Percentiles rank a stretch among this genome's conserved stretches.
Evolutionary conservation across 2,329 filamentous ascomycete species (phyloP).

Genomic region (Neobulgaria alba): DNA sequence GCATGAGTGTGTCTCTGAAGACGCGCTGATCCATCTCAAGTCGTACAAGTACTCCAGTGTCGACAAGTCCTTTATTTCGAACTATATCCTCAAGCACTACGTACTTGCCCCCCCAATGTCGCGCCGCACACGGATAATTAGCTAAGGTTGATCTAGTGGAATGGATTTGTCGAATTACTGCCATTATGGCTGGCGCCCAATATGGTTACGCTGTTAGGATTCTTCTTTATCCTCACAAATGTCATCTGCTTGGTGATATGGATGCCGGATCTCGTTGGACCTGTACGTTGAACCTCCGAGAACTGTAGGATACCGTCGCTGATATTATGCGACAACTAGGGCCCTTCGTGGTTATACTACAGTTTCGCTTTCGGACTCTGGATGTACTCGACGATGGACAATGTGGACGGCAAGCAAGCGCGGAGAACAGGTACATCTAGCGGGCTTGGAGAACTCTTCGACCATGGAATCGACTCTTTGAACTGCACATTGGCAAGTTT

Average conservation of each 20-base stretch:
- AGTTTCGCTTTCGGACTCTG: slow-evolving; percentile 93
- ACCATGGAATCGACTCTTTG: slow-evolving; percentile 95
- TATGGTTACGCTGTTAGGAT: slow-evolving; percentile 91
- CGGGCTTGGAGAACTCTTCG: slow-evolving; percentile 90
- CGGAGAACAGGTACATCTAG: slow-evolving; percentile 90
- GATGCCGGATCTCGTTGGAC: slow-evolving; percentile 85
- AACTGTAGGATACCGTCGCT: not conserved
- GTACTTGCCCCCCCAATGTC: slow-evolving; percentile 49
- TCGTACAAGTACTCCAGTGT: slow-evolving; percentile 97
- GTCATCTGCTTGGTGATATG: slow-evolving; percentile 63
- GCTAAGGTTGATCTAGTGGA: slow-evolving; percentile 61
- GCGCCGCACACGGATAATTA: not conserved
- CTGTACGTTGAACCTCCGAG: slow-evolving; percentile 45
- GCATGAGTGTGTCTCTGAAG: slow-evolving; percentile 74
- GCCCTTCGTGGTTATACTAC: slow-evolving; percentile 86
- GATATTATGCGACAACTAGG: slow-evolving; percentile 39
- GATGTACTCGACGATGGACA: slow-evolving; percentile 99
- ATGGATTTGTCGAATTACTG: slow-evolving; percentile 83
- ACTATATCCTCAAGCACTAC: slow-evolving; percentile 91
- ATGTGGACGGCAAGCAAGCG: slow-evolving; percentile 96
- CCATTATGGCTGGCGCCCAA: slow-evolving; percentile 97
- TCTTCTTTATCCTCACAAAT: slow-evolving; percentile 87
- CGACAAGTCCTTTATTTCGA: slow-evolving; percentile 88
- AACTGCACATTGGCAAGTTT: slow-evolving; percentile 93
- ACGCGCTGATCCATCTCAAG: slow-evolving; percentile 83